Base-by-base conservation (phyloP, 495 filamentous ascomycete species). In the Neurospora sp. region DNA sequence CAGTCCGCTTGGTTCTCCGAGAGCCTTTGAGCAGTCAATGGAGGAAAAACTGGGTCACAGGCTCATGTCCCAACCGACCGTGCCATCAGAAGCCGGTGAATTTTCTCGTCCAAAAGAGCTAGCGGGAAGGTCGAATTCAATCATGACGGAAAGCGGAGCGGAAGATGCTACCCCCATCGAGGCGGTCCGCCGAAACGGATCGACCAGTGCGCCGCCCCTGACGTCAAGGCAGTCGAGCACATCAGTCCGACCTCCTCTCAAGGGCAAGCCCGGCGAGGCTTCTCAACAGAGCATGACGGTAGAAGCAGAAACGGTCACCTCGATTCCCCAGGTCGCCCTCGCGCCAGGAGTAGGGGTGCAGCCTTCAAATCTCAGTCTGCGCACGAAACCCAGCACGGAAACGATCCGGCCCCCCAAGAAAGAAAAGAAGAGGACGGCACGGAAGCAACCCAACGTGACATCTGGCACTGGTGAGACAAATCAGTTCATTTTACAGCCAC, bases 281-380 rank as follows among this genome's bases (percentile, higher is more conserved):
- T 91, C 93, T 16, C 88, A 92, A 39, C 90, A 91, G 77, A 97
- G 93, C 76, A 99, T 99, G 96, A 98, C 93, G 44, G 95, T 99
- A 14, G 96, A 99, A 83, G 98, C 96, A 5, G 96, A 99, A 84
- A 96, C 94, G 5, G 96, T 99, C 69, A 92, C 88, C 41, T 95
- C 96, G 18, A 92, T 97, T 41, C 94, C 93, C 7, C 95, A 96
- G 77, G 90, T 96, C n/a, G 91, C 93, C 14, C 81, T 96, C 39
- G 90, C 90, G 35, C 87, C 91, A 37, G 91, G 86, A 16, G 84
- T 88, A 6, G 89, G 89, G 35, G 88, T 91, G 48, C 89, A 91
- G 75, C 87, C 87, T 37, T 84, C 86, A 20, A 86, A 86, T 75
- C 92, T 91, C 38, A 97, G 92, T 76, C 82, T 99, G 59, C 90